These are phyloP conservation scores for Aegilops sharonensis DNA, from an alignment of 176 grass and related monocot species.

Conservation along the genomic window DNA sequence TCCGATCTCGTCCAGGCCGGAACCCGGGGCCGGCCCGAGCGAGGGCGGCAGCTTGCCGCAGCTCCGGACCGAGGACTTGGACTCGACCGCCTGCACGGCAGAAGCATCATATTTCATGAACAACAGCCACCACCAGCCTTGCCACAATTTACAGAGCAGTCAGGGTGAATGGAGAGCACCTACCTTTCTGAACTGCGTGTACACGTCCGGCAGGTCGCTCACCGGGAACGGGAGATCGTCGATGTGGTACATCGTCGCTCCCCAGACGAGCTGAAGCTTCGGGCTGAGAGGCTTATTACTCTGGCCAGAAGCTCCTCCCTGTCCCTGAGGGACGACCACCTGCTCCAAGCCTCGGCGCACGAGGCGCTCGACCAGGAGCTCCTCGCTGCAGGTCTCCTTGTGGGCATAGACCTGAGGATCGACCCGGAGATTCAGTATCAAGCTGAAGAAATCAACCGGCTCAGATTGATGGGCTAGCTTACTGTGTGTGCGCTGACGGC, in stretches of 20 bases:
- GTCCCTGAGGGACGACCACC: slow-evolving; percentile 35
- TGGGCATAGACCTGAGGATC: slow-evolving; percentile 74
- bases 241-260: slow-evolving; percentile 77
- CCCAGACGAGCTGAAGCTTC: slow-evolving; percentile 84
- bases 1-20: slow-evolving; percentile 46
- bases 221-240: slow-evolving; percentile 76
- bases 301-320: slow-evolving; percentile 26
- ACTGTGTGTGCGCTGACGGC: slow-evolving; percentile 71
- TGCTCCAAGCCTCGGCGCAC: slow-evolving; percentile 56
- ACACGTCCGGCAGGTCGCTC: slow-evolving; percentile 70
- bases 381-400: slow-evolving; percentile 83
- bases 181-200: slow-evolving; percentile 94
- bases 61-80: slow-evolving; percentile 58
- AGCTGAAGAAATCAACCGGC: background rate
- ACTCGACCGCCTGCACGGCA: slow-evolving; percentile 76
- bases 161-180: background rate
- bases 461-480: slow-evolving; percentile 2
- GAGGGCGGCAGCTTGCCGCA: slow-evolving; percentile 61
- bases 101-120: background rate
- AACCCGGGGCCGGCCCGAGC: slow-evolving; percentile 48
- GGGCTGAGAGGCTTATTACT: slow-evolving; percentile 35
- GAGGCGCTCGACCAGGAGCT: slow-evolving; percentile 57
- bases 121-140: background rate
- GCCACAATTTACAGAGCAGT: background rate
- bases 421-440: background rate